A percentile compares a stretch with the other conserved stretches of the same genome.
Conservation (phyloP, 2,329 filamentous ascomycete species). For the Aurifilum marmelostoma region DNA sequence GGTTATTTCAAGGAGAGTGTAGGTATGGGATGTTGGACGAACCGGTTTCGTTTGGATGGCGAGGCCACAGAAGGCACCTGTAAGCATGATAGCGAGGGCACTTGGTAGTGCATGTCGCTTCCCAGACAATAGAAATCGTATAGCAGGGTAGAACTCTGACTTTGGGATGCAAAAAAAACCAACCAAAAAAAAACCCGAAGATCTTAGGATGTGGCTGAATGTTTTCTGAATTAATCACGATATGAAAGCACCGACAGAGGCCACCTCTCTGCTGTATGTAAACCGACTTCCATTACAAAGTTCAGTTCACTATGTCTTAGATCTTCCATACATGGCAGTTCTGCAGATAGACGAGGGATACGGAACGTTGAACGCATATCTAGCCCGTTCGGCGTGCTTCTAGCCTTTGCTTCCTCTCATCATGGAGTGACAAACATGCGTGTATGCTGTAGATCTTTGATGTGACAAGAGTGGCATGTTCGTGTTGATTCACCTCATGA, state of each 20-base stretch:
- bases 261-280: not conserved
- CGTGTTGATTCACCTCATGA: too few species aligned
- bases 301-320: not conserved
- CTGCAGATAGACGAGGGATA: not conserved
- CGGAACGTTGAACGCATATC: not conserved
- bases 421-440: not conserved
- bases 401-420: not conserved
- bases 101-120: not conserved
- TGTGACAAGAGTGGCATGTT: too few species aligned
- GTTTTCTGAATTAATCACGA: not conserved
- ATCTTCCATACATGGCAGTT: not conserved
- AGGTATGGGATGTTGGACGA: not conserved
- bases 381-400: not conserved
- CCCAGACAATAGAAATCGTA: not conserved
- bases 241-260: too few species aligned
- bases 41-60: not conserved
- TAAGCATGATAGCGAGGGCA: not conserved
- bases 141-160: too few species aligned
- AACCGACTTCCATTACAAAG: not conserved
- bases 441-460: not conserved
- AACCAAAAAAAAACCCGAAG: too few species aligned
- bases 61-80: not conserved
- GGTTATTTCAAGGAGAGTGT: not conserved
- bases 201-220: too few species aligned
- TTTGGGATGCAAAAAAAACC: not conserved